These are phyloP conservation scores for Aspergillus novoparasiticus DNA, from an alignment of 2,329 filamentous ascomycete species.

Conservation along the genomic window DNA sequence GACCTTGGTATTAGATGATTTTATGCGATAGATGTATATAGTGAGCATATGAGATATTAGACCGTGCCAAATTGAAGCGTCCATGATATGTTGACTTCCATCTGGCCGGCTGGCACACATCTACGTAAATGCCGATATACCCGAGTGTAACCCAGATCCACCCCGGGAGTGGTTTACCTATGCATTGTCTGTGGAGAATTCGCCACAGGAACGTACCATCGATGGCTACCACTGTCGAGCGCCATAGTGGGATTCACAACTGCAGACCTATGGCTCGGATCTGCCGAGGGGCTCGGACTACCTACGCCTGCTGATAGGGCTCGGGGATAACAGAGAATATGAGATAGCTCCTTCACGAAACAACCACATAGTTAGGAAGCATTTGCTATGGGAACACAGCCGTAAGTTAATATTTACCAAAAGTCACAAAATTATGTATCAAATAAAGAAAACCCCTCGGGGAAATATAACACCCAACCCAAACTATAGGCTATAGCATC, in stretches of 20 bases:
- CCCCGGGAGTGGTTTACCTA: not conserved
- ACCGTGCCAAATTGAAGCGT: not conserved
- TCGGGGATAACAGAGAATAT: too few species aligned
- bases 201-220: not conserved
- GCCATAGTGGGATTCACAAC: not conserved
- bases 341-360: too few species aligned
- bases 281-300: not conserved
- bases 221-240: not conserved
- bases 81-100: not conserved
- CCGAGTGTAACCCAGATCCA: not conserved
- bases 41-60: not conserved
- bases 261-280: not conserved
- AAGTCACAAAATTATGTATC: not conserved
- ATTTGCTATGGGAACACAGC: too few species aligned
- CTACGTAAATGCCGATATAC: not conserved
- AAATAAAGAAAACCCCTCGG: not conserved
- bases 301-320: not conserved
- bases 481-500: not conserved
- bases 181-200: not conserved
- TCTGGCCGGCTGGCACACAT: not conserved
- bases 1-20: not conserved
- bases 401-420: too few species aligned
- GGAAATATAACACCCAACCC: not conserved
- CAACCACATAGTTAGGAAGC: too few species aligned
- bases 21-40: constrained; percentile 3